A percentile compares a stretch with the other conserved stretches of the same genome.
Evolutionary conservation across 306 rosid species (phyloP).

Genomic region (Prosopis cineraria): DNA sequence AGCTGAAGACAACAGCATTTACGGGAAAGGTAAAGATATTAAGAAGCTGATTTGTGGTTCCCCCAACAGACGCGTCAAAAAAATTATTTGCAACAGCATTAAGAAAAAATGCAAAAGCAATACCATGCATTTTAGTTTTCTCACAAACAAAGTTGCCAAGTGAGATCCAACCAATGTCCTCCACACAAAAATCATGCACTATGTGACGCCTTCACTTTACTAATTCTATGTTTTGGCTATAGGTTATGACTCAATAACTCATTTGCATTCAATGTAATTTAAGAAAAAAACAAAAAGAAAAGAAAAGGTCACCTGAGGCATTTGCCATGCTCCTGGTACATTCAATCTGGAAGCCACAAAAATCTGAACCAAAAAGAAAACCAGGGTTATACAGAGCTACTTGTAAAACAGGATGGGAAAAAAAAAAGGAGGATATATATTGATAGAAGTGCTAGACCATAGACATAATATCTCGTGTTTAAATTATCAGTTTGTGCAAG

Average conservation of each 20-base stretch:
- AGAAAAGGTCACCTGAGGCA: conserved; percentile 83
- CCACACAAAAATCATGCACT: neutral
- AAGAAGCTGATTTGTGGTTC: too few relatives aligned
- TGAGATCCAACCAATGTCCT: neutral
- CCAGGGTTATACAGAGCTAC: neutral
- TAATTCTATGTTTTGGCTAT: neutral
- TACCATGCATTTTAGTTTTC: neutral
- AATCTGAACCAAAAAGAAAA: conserved; percentile 51
- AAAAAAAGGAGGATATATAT: neutral
- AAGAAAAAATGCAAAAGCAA: neutral
- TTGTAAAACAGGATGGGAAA: neutral
- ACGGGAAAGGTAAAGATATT: too few relatives aligned
- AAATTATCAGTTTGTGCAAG: neutral
- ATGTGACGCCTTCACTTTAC: neutral
- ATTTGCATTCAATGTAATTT: neutral
- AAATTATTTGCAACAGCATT: neutral
- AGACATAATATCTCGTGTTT: conserved; percentile 13
- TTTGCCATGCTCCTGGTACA: conserved; percentile 99
- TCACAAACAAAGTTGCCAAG: neutral
- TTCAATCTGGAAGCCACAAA: conserved; percentile 94
- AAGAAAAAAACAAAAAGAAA: too few relatives aligned
- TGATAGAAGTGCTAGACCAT: neutral
- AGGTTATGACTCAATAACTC: neutral
- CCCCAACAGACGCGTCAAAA: too few relatives aligned
- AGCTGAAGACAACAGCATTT: too few relatives aligned